Base-by-base conservation (phyloP, 768 basidiomycete genomes). In the Calocera viscosa region DNA sequence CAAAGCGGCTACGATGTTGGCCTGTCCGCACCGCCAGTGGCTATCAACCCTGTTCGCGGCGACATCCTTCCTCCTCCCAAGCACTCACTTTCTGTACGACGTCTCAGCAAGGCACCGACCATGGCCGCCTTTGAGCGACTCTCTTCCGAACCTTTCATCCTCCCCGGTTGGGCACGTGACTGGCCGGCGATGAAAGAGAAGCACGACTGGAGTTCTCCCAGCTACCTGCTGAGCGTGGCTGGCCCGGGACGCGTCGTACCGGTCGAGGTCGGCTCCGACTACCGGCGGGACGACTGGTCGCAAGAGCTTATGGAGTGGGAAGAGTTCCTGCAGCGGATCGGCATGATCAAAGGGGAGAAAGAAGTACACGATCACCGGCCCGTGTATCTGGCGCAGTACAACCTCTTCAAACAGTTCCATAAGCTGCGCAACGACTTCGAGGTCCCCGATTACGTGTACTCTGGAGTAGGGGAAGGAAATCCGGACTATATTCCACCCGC, bases 331-430 rank as follows among this genome's bases (percentile, higher is more conserved):
- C 71, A 78, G 70, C 73, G 47, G 75, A 77, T 43, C 76, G 77
- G 65, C 66, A 69, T 17, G 66, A 69, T 16, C 67, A 66, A n/a
- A 40, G 67, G 63, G 1, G 64, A 43, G 1, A 67, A 67, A 7
- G 67, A 66, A 49, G 69, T 70, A 34, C 69, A 66, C 64, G 73
- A 80, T 1, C 65, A 68, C 1, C 26, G 60, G 14, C 63, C 41
- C 17, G 40, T 87, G 39, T 99, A 99, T 75, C 84, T 99, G 49
- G 96, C 96, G 0, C 96, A 99, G 73, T 87, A 99, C 77, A 83
- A 86, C 71, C 82, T 99, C 16, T 79, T 94, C 67, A 77, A 76
- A 41, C 96, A 99, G 74, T 93, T 98, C 70, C 94, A 93, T 1
- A 74, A 76, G 1, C 80, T 99, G 47, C 79, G 82, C 63, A 78